Evolutionary conservation across 352 stramenopile species (phyloP).

Genomic region (Peronospora destructor): DNA sequence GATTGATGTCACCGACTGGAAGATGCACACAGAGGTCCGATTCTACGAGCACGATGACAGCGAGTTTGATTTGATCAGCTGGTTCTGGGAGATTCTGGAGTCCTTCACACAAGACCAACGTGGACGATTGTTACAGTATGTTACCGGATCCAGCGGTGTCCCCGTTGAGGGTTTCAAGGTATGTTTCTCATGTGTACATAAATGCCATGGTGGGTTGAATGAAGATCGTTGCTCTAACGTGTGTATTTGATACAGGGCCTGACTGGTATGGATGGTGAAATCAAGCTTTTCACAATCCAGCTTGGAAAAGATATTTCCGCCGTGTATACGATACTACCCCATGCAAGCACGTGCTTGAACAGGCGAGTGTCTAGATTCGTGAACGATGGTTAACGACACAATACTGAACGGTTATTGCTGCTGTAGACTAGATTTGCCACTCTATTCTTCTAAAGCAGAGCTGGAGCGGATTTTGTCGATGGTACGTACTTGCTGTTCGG

Average conservation of each 20-base stretch:
- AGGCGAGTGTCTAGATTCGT: conserved; percentile 26
- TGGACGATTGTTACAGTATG: conserved; percentile 73
- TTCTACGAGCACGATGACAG: conserved; percentile 28
- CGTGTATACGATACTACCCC: conserved; percentile 52
- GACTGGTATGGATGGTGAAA: conserved; percentile 67
- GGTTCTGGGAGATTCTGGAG: conserved; percentile 79
- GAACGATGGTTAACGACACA: background rate
- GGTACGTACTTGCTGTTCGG: conserved; percentile 36
- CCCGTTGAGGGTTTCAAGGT: conserved; percentile 78
- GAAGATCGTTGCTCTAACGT: background rate
- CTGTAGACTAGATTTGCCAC: conserved; percentile 60
- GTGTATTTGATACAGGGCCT: conserved; percentile 30
- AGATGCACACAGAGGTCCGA: conserved; percentile 58
- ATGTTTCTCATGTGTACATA: background rate
- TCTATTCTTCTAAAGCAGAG: conserved; percentile 83
- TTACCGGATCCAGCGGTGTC: conserved; percentile 73
- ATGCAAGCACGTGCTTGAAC: conserved; percentile 81
- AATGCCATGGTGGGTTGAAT: background rate
- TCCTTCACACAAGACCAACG: conserved; percentile 50
- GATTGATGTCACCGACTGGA: conserved; percentile 88
- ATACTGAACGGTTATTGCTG: conserved; percentile 5
- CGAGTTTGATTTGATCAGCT: conserved; percentile 47
- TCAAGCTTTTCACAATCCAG: conserved; percentile 73
- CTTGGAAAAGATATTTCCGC: conserved; percentile 37
- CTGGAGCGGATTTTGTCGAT: conserved; percentile 90